These are phyloP conservation scores for Turritis glabra DNA, from an alignment of 345 rosid genomes.

Conservation along the genomic window DNA sequence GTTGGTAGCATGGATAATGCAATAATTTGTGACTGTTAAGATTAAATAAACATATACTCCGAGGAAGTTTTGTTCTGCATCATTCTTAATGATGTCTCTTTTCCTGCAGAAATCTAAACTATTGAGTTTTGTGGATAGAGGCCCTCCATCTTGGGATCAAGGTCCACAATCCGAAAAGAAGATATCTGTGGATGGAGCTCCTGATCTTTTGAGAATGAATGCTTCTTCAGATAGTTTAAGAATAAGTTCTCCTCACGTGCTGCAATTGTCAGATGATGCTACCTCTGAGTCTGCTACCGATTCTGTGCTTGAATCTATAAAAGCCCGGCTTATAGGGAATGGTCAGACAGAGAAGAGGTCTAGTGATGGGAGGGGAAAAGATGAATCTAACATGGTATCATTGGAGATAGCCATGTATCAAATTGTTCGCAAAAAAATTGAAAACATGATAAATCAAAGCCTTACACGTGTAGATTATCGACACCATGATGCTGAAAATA, in stretches of 20 bases:
- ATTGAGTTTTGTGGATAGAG: conserved; percentile 71
- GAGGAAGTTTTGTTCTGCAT: conserved; percentile 17
- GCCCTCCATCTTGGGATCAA: conserved; percentile 71
- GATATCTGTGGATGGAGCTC: conserved; percentile 35
- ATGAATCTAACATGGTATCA: conserved; percentile 47
- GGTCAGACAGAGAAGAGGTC: conserved; percentile 44
- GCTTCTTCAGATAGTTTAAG: conserved; percentile 41
- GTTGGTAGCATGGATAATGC: conserved; percentile 45
- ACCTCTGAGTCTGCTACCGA: conserved; percentile 46
- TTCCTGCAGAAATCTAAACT: conserved; percentile 84
- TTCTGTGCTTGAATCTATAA: conserved; percentile 55
- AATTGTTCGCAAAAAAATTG: conserved; percentile 45
- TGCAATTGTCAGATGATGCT: conserved; percentile 51
- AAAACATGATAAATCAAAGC: conserved; percentile 33
- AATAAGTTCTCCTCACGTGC: conserved; percentile 44
- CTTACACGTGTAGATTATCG: conserved; percentile 32
- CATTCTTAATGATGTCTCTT: conserved; percentile 25
- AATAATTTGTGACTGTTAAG: neutral
- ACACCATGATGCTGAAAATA: conserved; percentile 39
- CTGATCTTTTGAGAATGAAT: conserved; percentile 39
- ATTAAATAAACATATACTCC: conserved; percentile 9
- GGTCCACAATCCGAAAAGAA: conserved; percentile 45
- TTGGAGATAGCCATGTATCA: conserved; percentile 67
- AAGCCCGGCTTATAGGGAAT: conserved; percentile 53
- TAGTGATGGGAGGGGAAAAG: conserved; percentile 45